Percentiles rank a stretch among this genome's conserved stretches.
These are phyloP conservation scores for Paralagenidium karlingii DNA, from an alignment of 352 stramenopile species.

Conservation along the genomic window DNA sequence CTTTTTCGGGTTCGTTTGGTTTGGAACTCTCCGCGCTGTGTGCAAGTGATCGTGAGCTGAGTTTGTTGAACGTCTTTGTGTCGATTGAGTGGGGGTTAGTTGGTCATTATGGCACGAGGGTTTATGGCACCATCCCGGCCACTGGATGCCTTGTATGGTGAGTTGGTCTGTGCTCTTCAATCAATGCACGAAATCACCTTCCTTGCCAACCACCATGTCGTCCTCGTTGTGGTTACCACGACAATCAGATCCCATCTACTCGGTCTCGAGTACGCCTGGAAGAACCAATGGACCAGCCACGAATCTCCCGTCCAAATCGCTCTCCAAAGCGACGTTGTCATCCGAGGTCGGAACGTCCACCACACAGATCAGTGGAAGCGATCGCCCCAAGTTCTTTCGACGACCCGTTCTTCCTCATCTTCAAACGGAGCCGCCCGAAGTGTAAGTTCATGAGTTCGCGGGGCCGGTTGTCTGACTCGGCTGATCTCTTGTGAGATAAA, in stretches of 20 bases:
- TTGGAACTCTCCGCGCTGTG: no score
- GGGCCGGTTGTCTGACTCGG: not conserved
- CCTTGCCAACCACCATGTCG: not conserved
- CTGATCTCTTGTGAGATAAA: conserved; percentile 1
- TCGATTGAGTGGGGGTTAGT: no score
- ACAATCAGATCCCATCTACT: conserved; percentile 52
- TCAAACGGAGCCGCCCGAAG: conserved; percentile 73
- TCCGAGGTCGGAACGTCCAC: conserved; percentile 14
- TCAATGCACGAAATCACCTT: not conserved
- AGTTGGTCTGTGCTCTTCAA: not conserved
- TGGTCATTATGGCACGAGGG: not conserved
- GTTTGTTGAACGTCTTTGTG: no score
- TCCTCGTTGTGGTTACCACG: not conserved
- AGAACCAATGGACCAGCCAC: conserved; percentile 26
- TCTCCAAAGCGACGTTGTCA: conserved; percentile 6
- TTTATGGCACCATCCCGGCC: conserved; percentile 25
- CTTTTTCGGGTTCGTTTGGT: no score
- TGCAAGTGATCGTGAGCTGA: no score
- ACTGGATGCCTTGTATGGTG: conserved; percentile 74
- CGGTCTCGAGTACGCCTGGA: conserved; percentile 48
- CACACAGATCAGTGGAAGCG: conserved; percentile 18
- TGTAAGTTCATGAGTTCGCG: conserved; percentile 10
- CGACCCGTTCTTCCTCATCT: conserved; percentile 83
- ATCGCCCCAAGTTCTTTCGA: conserved; percentile 86
- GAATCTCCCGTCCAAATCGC: conserved; percentile 9